Evolutionary conservation across 2,329 filamentous ascomycete species (phyloP), one percentile per base, ranked within the genome.

Genomic region (Cladosporium colombiae): DNA sequence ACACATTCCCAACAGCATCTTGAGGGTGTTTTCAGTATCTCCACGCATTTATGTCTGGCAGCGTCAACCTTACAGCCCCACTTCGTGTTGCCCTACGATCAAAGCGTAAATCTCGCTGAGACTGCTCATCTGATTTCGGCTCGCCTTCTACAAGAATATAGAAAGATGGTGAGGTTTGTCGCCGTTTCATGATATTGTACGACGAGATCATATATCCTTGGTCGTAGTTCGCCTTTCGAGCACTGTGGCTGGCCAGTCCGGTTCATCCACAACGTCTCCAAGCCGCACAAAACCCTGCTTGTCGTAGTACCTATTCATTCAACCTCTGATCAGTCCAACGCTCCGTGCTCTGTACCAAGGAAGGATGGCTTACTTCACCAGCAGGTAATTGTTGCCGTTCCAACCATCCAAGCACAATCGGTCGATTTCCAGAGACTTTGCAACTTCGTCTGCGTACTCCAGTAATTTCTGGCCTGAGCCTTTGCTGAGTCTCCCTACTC

Each of bases 321-420:
- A 27, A n/a, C 11, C 16, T 49, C 10, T 21, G 25, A 31, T 61
- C 40, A 61, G 27, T 33, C 25, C 14, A n/a, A 35, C 35, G 44
- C 18, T 1, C 25, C 57, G 63, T 16, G 27, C 18, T 35, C 29
- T 31, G 16, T 21, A 10, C 14, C 2, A 23, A n/a, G 6, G 13
- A 53, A 1, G 23, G n/a, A 50, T 10, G 21, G 64, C 69, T 67
- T 33, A 69, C 68, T 62, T 65, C 2, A 70, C 65, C 35, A 70
- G 46, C 55, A 69, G 64, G 16, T 67, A 40, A 16, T 65, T 64
- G 53, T 71, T 70, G 16, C 68, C 69, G 8, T 60, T 55, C 37
- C 37, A 71, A 16, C 68, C 69, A 59, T 70, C 69, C 21, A 71
- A 35, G n/a, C 67, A 70, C 6, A 71, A 25, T 13, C 68, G 58